Conservation (phyloP, 306 rosid genomes). For the Abrus pulchellus region DNA sequence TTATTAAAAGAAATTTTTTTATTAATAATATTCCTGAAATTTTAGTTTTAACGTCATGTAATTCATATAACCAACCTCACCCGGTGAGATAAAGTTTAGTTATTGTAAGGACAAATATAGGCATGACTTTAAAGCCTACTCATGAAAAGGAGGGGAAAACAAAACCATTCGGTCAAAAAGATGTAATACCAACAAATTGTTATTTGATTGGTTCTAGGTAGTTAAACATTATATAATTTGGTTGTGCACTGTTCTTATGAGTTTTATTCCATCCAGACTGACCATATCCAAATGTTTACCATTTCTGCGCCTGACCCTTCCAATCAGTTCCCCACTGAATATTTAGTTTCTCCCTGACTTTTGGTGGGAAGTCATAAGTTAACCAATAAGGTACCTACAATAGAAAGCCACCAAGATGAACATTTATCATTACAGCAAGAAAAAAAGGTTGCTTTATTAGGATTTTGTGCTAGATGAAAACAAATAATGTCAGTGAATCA, state of each 20-base stretch:
- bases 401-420: conserved; percentile 44
- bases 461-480: conserved; percentile 29
- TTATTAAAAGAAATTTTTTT: too few species aligned
- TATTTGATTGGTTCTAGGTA: conserved; percentile 12
- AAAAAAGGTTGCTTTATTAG: background rate
- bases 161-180: background rate
- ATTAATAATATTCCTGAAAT: too few species aligned
- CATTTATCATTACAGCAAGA: background rate
- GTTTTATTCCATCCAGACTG: conserved; percentile 36
- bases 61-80: too few species aligned
- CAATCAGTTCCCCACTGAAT: conserved; percentile 86
- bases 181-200: conserved; percentile 20
- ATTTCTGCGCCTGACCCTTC: conserved; percentile 97
- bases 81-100: too few species aligned
- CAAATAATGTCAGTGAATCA: background rate
- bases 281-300: conserved; percentile 58
- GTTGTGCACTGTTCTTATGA: background rate
- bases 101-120: background rate
- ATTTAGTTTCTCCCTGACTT: conserved; percentile 73
- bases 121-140: background rate
- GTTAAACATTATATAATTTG: conserved; percentile 23
- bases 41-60: too few species aligned
- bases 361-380: conserved; percentile 93
- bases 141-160: background rate
- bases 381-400: conserved; percentile 84